Percentiles rank a stretch among this genome's conserved stretches.
Evolutionary conservation across 2,329 filamentous ascomycete genomes (phyloP).

Genomic region (Penicillium sp.): DNA sequence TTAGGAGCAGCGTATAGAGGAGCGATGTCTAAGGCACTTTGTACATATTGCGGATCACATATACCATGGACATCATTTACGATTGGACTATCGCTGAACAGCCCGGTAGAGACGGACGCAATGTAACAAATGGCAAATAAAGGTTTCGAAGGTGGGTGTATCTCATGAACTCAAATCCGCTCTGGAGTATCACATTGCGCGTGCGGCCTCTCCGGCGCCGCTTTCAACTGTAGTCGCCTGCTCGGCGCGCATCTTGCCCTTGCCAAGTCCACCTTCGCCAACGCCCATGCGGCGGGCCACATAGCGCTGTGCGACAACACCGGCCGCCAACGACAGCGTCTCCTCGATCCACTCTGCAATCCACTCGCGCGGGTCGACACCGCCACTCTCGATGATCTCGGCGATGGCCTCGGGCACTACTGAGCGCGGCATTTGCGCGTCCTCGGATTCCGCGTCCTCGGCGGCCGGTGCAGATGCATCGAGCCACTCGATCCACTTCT

Average conservation of each 20-base stretch:
- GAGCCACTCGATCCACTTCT: slow-evolving; percentile 86
- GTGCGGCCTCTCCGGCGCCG: slow-evolving; percentile 60
- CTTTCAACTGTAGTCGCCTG: slow-evolving; percentile 58
- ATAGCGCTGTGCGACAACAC: slow-evolving; percentile 89
- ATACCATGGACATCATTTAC: slow-evolving; percentile 1
- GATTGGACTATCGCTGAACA: background rate
- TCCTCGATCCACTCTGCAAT: slow-evolving; percentile 97
- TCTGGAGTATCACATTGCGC: slow-evolving; percentile 43
- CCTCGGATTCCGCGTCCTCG: slow-evolving; percentile 39
- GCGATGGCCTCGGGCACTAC: slow-evolving; percentile 76
- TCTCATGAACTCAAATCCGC: slow-evolving; percentile 9
- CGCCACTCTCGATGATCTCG: slow-evolving; percentile 71
- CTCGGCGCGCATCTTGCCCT: slow-evolving; percentile 53
- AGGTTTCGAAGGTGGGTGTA: slow-evolving; percentile 4
- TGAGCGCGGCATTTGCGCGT: slow-evolving; percentile 29
- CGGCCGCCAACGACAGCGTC: slow-evolving; percentile 70
- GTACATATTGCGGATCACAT: slow-evolving; percentile 5
- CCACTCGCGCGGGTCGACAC: slow-evolving; percentile 93
- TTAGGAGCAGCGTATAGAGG: slow-evolving; percentile 4
- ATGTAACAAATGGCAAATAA: background rate
- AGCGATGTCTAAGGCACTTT: background rate
- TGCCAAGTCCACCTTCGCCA: slow-evolving; percentile 69
- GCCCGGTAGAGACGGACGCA: background rate
- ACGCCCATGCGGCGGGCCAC: slow-evolving; percentile 95
- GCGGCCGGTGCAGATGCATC: slow-evolving; percentile 61